A percentile compares a stretch with the other conserved stretches of the same genome.
phyloP scores from a whole-genome alignment of 768 basidiomycete species.

The Boletus rubropictus region DNA sequence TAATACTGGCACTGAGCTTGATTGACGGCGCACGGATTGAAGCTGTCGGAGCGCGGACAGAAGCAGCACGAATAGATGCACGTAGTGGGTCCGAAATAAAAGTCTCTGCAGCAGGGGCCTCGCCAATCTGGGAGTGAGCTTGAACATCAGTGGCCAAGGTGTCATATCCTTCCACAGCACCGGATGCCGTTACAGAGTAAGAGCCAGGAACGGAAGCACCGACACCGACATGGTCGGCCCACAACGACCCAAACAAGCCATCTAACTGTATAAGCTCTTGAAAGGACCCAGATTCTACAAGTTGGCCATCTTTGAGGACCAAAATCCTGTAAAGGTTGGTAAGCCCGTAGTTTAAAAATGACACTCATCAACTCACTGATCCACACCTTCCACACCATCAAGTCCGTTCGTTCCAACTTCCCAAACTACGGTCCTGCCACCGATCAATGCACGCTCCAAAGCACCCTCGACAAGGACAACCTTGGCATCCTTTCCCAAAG shows the following conservation, averaged over 20 bases:
- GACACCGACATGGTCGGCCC: conserved; percentile 76
- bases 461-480: conserved; percentile 24
- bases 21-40: conserved; percentile 21
- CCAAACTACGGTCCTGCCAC: conserved; percentile 26
- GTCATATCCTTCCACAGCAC: conserved; percentile 26
- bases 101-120: conserved; percentile 16
- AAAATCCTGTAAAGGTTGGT: conserved; percentile 54
- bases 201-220: conserved; percentile 37
- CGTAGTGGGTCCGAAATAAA: conserved; percentile 14
- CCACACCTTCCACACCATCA: conserved; percentile 51
- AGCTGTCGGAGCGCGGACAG: conserved; percentile 11
- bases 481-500: conserved; percentile 21
- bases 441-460: conserved; percentile 16
- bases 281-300: conserved; percentile 78
- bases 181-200: conserved; percentile 22
- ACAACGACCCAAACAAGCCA: conserved; percentile 79
- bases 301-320: conserved; percentile 85
- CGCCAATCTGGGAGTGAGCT: conserved; percentile 5
- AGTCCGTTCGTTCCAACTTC: conserved; percentile 18
- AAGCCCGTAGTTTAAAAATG: background rate
- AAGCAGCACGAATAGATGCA: conserved; percentile 16
- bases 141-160: conserved; percentile 16
- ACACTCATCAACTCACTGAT: conserved; percentile 41
- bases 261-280: conserved; percentile 67
- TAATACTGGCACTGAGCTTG: conserved; percentile 18